Conservation (phyloP, 2,329 filamentous ascomycete genomes). For the Catunica adiposa region DNA sequence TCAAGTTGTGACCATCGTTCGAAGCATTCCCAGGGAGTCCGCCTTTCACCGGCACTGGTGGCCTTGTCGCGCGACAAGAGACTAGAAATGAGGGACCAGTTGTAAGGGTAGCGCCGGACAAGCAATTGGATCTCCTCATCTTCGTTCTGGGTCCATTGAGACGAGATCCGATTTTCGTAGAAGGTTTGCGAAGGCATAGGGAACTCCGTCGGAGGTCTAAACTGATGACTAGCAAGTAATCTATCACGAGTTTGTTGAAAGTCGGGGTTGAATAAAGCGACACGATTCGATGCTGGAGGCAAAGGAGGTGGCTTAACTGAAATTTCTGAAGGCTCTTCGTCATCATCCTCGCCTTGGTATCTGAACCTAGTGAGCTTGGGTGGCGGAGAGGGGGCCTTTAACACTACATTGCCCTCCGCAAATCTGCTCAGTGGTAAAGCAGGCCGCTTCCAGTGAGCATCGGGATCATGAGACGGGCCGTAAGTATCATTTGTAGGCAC, state of each 20-base stretch:
- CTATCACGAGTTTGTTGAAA: constrained; percentile 82
- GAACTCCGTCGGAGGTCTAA: constrained; percentile 80
- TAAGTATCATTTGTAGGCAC: constrained; percentile 41
- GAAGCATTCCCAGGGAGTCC: constrained; percentile 97
- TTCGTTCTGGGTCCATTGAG: constrained; percentile 80
- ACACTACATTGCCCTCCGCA: constrained; percentile 61
- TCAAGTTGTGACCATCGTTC: constrained; percentile 91
- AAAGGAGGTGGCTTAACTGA: constrained; percentile 27
- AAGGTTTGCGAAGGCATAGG: constrained; percentile 81
- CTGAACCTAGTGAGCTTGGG: constrained; percentile 69
- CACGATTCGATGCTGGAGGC: constrained; percentile 53
- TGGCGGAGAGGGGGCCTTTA: constrained; percentile 47
- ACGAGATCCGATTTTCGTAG: constrained; percentile 72
- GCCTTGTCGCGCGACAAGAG: constrained; percentile 58
- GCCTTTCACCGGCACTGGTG: constrained; percentile 69
- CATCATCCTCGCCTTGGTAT: constrained; percentile 57
- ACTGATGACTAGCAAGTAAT: constrained; percentile 79
- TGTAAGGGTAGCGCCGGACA: constrained; percentile 88
- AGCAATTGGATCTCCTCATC: constrained; percentile 76
- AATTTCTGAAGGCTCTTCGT: constrained; percentile 34
- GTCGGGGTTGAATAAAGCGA: constrained; percentile 77
- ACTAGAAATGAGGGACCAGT: constrained; percentile 87
- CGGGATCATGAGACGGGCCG: constrained; percentile 42
- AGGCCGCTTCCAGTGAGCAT: constrained; percentile 58
- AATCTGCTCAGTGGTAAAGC: constrained; percentile 76